phyloP scores from a whole-genome alignment of 1,284 basidiomycete species.

The Cryptococcus deneoformans region DNA sequence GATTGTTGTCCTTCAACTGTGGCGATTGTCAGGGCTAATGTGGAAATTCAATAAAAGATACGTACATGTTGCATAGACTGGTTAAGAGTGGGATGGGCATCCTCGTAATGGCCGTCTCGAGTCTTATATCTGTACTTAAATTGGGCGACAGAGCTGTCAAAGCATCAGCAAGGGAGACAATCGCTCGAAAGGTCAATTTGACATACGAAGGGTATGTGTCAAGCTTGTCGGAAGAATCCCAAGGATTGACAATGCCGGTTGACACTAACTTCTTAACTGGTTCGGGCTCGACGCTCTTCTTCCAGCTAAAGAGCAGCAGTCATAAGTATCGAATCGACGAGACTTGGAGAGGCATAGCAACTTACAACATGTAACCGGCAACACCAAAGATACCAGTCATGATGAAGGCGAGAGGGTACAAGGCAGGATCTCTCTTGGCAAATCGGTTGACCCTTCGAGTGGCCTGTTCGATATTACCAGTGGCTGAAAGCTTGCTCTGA shows the following conservation, averaged over 20 bases:
- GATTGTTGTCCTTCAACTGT: slow-evolving; percentile 15
- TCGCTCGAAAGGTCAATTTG: not conserved
- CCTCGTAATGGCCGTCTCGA: slow-evolving; percentile 45
- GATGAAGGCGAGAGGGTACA: slow-evolving; percentile 47
- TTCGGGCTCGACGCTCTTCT: slow-evolving; percentile 39
- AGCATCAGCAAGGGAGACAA: not conserved
- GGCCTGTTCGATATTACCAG: slow-evolving; percentile 39
- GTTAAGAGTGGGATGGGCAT: slow-evolving; percentile 41
- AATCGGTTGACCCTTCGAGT: slow-evolving; percentile 46
- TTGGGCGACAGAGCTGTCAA: slow-evolving; percentile 33
- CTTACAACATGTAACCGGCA: slow-evolving; percentile 49
- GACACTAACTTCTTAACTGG: slow-evolving; percentile 27
- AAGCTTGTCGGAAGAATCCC: slow-evolving; percentile 41
- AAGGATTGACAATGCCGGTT: slow-evolving; percentile 42
- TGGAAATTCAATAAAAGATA: not conserved
- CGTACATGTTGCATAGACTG: slow-evolving; percentile 36
- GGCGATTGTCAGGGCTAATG: not conserved
- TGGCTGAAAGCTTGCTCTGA: slow-evolving; percentile 23
- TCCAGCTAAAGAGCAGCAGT: slow-evolving; percentile 22
- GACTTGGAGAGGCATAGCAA: not conserved
- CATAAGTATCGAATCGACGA: not conserved
- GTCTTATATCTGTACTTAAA: slow-evolving; percentile 52
- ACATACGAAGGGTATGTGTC: slow-evolving; percentile 41
- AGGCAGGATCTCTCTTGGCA: slow-evolving; percentile 48
- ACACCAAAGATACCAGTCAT: slow-evolving; percentile 40